Conservation (phyloP, 2,329 filamentous ascomycete genomes). For the Plenodomus tracheiphilus region DNA sequence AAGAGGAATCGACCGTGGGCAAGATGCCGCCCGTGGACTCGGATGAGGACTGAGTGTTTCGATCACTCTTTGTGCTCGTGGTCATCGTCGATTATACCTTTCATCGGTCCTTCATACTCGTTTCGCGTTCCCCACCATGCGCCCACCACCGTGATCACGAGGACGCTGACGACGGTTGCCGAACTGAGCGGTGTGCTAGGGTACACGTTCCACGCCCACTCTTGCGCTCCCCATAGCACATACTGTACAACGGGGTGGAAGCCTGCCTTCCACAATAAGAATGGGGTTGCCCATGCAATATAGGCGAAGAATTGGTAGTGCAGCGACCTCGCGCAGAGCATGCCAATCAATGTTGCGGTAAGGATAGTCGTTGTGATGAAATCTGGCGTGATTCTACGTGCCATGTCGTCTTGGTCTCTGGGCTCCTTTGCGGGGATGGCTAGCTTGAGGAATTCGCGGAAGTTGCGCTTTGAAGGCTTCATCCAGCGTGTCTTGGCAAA, state of each 20-base stretch:
- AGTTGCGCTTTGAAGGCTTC: constrained; percentile 63
- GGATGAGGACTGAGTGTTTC: constrained; percentile 57
- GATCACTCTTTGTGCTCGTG: constrained; percentile 40
- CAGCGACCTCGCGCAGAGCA: constrained; percentile 83
- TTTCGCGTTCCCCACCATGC: constrained; percentile 61
- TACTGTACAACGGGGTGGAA: constrained; percentile 69
- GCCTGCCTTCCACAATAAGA: constrained; percentile 79
- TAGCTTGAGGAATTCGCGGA: constrained; percentile 58
- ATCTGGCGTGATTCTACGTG: constrained; percentile 64
- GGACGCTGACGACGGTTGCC: constrained; percentile 67
- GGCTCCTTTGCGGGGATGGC: constrained; percentile 48
- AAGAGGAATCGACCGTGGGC: constrained; percentile 78
- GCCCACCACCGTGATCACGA: constrained; percentile 68
- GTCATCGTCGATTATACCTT: constrained; percentile 28
- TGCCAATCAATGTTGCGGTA: constrained; percentile 74
- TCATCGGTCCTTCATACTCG: constrained; percentile 45
- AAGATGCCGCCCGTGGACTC: constrained; percentile 85
- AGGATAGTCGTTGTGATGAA: constrained; percentile 79
- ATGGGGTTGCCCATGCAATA: constrained; percentile 86
- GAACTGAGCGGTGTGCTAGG: constrained; percentile 75
- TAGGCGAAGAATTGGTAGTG: constrained; percentile 97
- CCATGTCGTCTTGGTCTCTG: constrained; percentile 59
- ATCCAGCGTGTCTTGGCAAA: constrained; percentile 75
- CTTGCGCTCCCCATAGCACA: constrained; percentile 74
- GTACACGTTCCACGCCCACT: constrained; percentile 93